A percentile compares a stretch with the other conserved stretches of the same genome.
phyloP scores from a whole-genome alignment of 2,329 filamentous ascomycete species.

The Aphanoascus verrucosus region DNA sequence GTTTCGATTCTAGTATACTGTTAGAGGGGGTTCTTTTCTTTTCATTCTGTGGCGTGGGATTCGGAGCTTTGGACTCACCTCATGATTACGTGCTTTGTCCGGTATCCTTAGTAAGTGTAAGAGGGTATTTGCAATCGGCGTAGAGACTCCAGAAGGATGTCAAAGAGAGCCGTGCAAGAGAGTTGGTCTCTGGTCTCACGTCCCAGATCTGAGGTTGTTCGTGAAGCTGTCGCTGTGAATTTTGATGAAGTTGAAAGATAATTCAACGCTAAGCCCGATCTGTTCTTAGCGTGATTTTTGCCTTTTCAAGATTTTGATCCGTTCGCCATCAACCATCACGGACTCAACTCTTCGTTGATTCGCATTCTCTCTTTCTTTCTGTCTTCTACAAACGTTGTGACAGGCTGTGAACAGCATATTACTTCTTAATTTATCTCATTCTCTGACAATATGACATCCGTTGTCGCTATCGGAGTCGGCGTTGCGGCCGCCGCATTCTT shows the following conservation, averaged over 20 bases:
- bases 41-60: neutral
- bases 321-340: neutral
- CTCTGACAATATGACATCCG: conserved; percentile 31
- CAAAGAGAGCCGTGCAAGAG: too few relatives aligned
- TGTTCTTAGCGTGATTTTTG: neutral
- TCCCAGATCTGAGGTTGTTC: neutral
- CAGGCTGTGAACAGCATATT: too few relatives aligned
- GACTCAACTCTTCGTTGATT: neutral
- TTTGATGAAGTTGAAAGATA: conserved; percentile 4
- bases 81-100: conserved; percentile 6
- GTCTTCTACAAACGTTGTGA: neutral
- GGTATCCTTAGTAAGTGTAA: neutral
- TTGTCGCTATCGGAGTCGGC: conserved; percentile 36
- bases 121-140: neutral
- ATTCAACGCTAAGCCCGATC: conserved; percentile 2
- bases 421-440: neutral
- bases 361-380: neutral
- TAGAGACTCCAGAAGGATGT: too few relatives aligned
- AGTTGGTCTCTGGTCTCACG: too few relatives aligned
- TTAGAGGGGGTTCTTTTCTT: neutral
- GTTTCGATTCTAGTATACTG: conserved; percentile 42
- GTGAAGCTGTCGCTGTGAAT: neutral
- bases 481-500: conserved; percentile 59
- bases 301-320: neutral
- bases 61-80: conserved; percentile 1